A percentile compares a stretch with the other conserved stretches of the same genome.
phyloP scores from a whole-genome alignment of 2,329 filamentous ascomycete species.

The Didymella arachidicola region DNA sequence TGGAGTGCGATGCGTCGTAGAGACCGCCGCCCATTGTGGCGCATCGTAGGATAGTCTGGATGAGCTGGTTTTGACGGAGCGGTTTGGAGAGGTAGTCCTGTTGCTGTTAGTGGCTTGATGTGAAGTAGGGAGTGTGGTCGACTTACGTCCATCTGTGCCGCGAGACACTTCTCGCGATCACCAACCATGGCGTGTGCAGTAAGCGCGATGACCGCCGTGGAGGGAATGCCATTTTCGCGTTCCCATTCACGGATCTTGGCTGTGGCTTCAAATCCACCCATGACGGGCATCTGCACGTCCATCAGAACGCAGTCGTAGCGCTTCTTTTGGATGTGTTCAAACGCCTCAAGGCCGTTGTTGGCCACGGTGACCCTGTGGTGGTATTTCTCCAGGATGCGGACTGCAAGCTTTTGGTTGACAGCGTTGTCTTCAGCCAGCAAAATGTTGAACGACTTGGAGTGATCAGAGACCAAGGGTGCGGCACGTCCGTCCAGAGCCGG shows the following conservation, averaged over 20 bases:
- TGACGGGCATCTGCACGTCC: constrained; percentile 99
- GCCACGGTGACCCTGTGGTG: constrained; percentile 92
- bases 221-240: constrained; percentile 76
- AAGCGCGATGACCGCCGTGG: constrained; percentile 94
- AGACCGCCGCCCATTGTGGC: constrained; percentile 87
- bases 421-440: constrained; percentile 95
- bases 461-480: constrained; percentile 88
- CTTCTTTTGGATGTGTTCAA: constrained; percentile 89
- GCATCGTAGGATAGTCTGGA: constrained; percentile 97
- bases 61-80: constrained; percentile 94
- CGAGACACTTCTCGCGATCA: constrained; percentile 96
- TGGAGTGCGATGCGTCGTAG: constrained; percentile 69
- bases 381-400: constrained; percentile 97
- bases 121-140: too few species aligned
- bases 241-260: constrained; percentile 97
- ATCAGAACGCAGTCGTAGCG: constrained; percentile 97
- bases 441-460: constrained; percentile 94
- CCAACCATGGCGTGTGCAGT: constrained; percentile 99
- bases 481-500: constrained; percentile 93
- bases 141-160: constrained; percentile 88
- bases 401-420: constrained; percentile 93
- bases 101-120: constrained; percentile 23
- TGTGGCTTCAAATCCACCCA: constrained; percentile 98
- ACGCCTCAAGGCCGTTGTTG: constrained; percentile 90
- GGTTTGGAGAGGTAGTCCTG: constrained; percentile 94